Evolutionary conservation across 2,329 filamentous ascomycete species (phyloP).

Genomic region (Capronia americana): DNA sequence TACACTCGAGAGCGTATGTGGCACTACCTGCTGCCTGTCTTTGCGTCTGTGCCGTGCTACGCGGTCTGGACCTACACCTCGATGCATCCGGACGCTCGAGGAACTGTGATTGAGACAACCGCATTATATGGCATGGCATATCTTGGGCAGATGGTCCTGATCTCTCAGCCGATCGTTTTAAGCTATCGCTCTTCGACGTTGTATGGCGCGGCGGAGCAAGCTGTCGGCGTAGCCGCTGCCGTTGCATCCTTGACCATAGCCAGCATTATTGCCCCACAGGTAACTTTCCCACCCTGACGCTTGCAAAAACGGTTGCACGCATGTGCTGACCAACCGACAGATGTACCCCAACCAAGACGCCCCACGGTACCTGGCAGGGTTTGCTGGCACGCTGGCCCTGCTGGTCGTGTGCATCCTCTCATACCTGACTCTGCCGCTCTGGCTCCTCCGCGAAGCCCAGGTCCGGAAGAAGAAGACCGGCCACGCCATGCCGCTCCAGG

Average conservation of each 20-base stretch:
- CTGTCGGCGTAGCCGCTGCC: slow-evolving; percentile 38
- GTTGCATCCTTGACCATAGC: slow-evolving; percentile 39
- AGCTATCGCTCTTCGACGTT: slow-evolving; percentile 34
- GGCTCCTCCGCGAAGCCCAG: slow-evolving; percentile 32
- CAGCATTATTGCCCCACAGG: slow-evolving; percentile 37
- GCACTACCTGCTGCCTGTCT: slow-evolving; percentile 38
- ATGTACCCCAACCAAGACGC: slow-evolving; percentile 31
- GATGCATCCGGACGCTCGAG: slow-evolving; percentile 22
- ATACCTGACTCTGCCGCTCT: slow-evolving; percentile 32
- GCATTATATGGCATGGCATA: slow-evolving; percentile 38
- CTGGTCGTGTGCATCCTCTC: slow-evolving; percentile 32
- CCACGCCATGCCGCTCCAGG: slow-evolving; percentile 34
- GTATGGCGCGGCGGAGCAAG: slow-evolving; percentile 39
- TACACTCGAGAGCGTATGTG: slow-evolving; percentile 40
- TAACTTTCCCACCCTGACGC: slow-evolving; percentile 9
- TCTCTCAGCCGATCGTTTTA: slow-evolving; percentile 35
- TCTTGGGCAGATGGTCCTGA: slow-evolving; percentile 37
- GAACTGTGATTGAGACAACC: slow-evolving; percentile 12
- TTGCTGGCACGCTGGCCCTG: slow-evolving; percentile 31
- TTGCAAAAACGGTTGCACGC: neutral
- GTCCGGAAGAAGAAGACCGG: slow-evolving; percentile 35
- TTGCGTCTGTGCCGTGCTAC: slow-evolving; percentile 39
- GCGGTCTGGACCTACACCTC: slow-evolving; percentile 40
- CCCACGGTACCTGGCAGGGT: slow-evolving; percentile 34
- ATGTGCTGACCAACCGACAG: slow-evolving; percentile 11